Conservation (phyloP, 2,329 filamentous ascomycete genomes). For the Chalara sp. region DNA sequence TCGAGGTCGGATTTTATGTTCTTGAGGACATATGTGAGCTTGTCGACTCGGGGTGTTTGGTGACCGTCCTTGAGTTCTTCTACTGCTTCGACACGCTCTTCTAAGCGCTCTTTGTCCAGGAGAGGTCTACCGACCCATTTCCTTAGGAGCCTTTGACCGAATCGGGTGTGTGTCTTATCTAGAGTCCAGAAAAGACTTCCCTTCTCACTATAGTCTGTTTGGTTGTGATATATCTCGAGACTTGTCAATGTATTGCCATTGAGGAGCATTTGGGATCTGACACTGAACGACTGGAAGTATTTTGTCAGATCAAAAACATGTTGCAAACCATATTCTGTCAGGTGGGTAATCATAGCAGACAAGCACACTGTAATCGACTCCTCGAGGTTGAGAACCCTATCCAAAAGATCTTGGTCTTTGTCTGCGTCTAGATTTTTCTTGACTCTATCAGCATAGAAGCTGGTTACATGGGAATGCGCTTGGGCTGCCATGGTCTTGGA, state of each 20-base stretch:
- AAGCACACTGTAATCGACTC: constrained; percentile 86
- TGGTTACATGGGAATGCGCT: constrained; percentile 80
- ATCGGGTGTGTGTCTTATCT: constrained; percentile 84
- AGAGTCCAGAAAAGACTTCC: constrained; percentile 95
- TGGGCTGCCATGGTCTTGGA: constrained; percentile 77
- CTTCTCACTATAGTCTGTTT: constrained; percentile 76
- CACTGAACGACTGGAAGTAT: constrained; percentile 94
- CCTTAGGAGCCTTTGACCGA: constrained; percentile 78
- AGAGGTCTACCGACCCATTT: constrained; percentile 94
- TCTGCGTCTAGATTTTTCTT: constrained; percentile 49
- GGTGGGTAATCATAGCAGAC: constrained; percentile 91
- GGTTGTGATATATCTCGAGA: constrained; percentile 91
- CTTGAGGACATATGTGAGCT: constrained; percentile 63
- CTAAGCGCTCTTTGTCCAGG: constrained; percentile 65
- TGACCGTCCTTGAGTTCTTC: constrained; percentile 73
- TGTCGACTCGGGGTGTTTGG: constrained; percentile 62
- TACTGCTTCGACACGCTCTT: constrained; percentile 76
- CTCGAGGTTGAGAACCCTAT: constrained; percentile 79
- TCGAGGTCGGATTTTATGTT: constrained; percentile 78
- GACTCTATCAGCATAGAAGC: constrained; percentile 85
- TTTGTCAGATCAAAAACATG: constrained; percentile 95
- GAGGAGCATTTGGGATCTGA: constrained; percentile 88
- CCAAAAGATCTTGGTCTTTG: constrained; percentile 60
- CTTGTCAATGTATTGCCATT: constrained; percentile 93
- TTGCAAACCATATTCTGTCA: constrained; percentile 86